These are phyloP conservation scores for Aspergillus proliferans DNA, from an alignment of 2,329 filamentous ascomycete species.

Conservation along the genomic window DNA sequence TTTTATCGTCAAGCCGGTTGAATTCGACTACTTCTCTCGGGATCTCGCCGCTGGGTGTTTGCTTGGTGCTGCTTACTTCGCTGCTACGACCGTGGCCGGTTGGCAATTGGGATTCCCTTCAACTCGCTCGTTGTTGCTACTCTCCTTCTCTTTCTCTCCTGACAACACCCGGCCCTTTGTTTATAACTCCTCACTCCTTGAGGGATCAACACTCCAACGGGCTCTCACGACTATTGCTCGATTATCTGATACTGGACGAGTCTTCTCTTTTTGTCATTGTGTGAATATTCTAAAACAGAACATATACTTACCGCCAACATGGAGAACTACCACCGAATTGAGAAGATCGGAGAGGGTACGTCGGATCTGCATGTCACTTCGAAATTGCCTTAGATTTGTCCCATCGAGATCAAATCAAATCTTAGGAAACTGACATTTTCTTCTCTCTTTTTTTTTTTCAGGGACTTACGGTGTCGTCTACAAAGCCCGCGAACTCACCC, in stretches of 20 bases:
- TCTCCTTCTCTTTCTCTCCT: slow-evolving; percentile 12
- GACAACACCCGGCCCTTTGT: slow-evolving; percentile 9
- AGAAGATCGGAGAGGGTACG: slow-evolving; percentile 92
- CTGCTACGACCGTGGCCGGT: background rate
- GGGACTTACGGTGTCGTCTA: slow-evolving; percentile 94
- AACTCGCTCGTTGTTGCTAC: slow-evolving; percentile 9
- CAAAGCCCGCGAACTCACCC: slow-evolving; percentile 80
- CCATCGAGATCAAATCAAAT: background rate
- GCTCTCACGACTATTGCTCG: background rate
- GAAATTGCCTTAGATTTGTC: slow-evolving; percentile 1
- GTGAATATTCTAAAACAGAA: background rate
- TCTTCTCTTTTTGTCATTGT: slow-evolving; percentile 4
- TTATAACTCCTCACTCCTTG: slow-evolving; percentile 4
- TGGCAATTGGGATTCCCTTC: slow-evolving; percentile 4
- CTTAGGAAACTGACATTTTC: background rate
- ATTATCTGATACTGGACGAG: background rate
- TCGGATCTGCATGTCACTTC: slow-evolving; percentile 1
- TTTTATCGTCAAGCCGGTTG: background rate
- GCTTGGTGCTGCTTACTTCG: slow-evolving; percentile 1
- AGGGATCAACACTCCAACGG: slow-evolving; percentile 3
- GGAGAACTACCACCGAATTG: slow-evolving; percentile 95
- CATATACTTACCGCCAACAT: slow-evolving; percentile 42
- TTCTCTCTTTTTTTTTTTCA: slow-evolving; percentile 29
- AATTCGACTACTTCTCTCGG: background rate
- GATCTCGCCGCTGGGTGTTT: slow-evolving; percentile 1